Evolutionary conservation across 495 filamentous ascomycete genomes (phyloP).

Genomic region (Clohesyomyces aquaticus): DNA sequence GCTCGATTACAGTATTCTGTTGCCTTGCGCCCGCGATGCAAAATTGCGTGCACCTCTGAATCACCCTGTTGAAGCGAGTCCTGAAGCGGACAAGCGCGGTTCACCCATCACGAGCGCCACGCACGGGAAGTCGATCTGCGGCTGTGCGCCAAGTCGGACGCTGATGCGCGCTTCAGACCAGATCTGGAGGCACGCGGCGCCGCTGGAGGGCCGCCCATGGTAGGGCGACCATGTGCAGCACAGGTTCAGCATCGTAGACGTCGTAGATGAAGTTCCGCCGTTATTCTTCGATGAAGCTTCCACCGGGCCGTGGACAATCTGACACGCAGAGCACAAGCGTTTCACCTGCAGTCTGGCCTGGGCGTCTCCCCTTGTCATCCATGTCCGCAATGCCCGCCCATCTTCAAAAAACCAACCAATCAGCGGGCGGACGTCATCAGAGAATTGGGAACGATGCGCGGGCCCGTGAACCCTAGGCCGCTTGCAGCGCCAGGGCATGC

Average conservation of each 20-base stretch:
- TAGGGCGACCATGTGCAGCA: no score
- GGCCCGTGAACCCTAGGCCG: slow-evolving; percentile 9
- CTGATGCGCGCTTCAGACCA: no score
- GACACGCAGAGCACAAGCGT: slow-evolving; percentile 1
- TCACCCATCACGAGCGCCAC: background rate
- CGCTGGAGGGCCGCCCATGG: no score
- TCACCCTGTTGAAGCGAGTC: no score
- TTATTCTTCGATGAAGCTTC: background rate
- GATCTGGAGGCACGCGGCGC: no score
- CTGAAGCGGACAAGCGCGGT: background rate
- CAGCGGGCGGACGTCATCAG: background rate
- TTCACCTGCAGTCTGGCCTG: background rate
- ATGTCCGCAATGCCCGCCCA: slow-evolving; percentile 5
- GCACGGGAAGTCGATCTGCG: background rate
- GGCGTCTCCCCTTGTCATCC: background rate
- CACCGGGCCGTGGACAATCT: background rate
- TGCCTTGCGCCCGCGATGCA: background rate
- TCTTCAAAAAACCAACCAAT: slow-evolving; percentile 36
- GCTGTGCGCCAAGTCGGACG: background rate
- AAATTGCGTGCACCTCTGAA: no score
- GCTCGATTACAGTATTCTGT: no score
- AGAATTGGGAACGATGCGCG: slow-evolving; percentile 15
- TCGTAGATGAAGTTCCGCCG: background rate
- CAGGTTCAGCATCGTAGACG: background rate
- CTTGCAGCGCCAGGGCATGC: slow-evolving; percentile 9